Evolutionary conservation across 768 basidiomycete species (phyloP).

Genomic region (Chalciporus piperatus): DNA sequence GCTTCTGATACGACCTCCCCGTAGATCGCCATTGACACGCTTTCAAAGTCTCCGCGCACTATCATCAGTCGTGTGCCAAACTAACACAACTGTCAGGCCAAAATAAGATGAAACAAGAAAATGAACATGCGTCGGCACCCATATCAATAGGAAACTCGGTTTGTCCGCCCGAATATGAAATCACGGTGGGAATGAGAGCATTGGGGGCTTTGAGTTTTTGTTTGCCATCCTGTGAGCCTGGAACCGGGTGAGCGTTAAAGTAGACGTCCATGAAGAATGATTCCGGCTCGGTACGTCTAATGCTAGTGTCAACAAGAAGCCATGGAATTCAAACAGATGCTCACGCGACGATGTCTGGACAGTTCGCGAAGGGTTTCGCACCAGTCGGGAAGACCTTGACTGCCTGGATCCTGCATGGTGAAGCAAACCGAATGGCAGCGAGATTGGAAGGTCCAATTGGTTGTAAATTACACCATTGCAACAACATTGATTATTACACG

Average conservation of each 20-base stretch:
- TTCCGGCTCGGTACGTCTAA: constrained; percentile 66
- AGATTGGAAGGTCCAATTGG: constrained; percentile 57
- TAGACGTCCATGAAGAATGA: constrained; percentile 73
- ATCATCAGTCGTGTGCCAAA: constrained; percentile 78
- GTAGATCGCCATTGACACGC: constrained; percentile 51
- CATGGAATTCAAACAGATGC: constrained; percentile 18
- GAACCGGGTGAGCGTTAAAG: constrained; percentile 65
- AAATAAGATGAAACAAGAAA: background rate
- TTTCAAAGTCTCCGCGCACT: constrained; percentile 69
- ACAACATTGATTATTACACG: constrained; percentile 37
- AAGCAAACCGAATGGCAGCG: constrained; percentile 69
- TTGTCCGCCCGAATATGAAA: constrained; percentile 69
- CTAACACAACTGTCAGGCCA: constrained; percentile 33
- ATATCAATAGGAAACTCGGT: constrained; percentile 68
- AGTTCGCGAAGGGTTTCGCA: constrained; percentile 56
- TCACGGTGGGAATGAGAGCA: constrained; percentile 65
- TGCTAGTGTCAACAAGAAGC: constrained; percentile 1
- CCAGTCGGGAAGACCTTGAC: constrained; percentile 71
- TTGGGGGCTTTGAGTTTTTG: constrained; percentile 66
- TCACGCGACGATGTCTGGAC: constrained; percentile 63
- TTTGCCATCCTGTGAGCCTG: constrained; percentile 41
- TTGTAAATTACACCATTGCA: constrained; percentile 66
- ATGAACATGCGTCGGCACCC: constrained; percentile 56
- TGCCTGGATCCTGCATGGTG: constrained; percentile 63
- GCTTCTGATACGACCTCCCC: constrained; percentile 53